These are phyloP conservation scores for Hypoxylon crocopeplum DNA, from an alignment of 495 filamentous ascomycete genomes.

Conservation along the genomic window DNA sequence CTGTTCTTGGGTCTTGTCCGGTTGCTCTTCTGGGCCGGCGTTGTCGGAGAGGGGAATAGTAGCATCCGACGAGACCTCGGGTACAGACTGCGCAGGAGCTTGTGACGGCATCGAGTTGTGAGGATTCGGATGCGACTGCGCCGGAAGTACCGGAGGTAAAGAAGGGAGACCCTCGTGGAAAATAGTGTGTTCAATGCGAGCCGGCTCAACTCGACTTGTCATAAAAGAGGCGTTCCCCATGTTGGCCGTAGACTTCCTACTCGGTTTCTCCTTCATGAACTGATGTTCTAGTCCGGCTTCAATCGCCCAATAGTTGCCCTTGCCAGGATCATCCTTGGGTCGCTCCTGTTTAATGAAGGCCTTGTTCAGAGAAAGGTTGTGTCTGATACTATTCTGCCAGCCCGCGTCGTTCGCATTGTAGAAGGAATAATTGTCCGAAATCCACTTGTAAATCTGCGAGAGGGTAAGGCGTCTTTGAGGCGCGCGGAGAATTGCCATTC, in stretches of 20 bases:
- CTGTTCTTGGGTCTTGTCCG: conserved; percentile 52
- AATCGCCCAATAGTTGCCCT: conserved; percentile 98
- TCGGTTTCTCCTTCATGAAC: conserved; percentile 85
- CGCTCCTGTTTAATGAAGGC: conserved; percentile 95
- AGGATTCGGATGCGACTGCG: conserved; percentile 15
- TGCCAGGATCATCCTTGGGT: conserved; percentile 96
- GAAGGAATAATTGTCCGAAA: conserved; percentile 88
- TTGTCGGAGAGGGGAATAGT: conserved; percentile 89
- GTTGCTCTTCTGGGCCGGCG: conserved; percentile 66
- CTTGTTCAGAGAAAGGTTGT: conserved; percentile 97
- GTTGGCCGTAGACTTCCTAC: conserved; percentile 53
- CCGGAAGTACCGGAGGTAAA: conserved; percentile 44
- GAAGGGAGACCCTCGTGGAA: conserved; percentile 43
- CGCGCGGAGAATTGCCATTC: conserved; percentile 93
- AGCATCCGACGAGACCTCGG: conserved; percentile 89
- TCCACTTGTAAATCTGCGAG: conserved; percentile 99
- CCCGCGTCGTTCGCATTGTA: conserved; percentile 84
- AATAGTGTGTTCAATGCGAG: conserved; percentile 32
- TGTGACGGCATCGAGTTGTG: conserved; percentile 31
- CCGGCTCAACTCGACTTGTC: conserved; percentile 52
- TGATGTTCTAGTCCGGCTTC: conserved; percentile 84
- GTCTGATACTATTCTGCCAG: conserved; percentile 98
- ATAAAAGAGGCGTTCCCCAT: conserved; percentile 57
- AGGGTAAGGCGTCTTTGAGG: conserved; percentile 84
- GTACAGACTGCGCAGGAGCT: conserved; percentile 35